These are phyloP conservation scores for Gyrodon lividus DNA, from an alignment of 768 basidiomycete genomes.

Conservation along the genomic window DNA sequence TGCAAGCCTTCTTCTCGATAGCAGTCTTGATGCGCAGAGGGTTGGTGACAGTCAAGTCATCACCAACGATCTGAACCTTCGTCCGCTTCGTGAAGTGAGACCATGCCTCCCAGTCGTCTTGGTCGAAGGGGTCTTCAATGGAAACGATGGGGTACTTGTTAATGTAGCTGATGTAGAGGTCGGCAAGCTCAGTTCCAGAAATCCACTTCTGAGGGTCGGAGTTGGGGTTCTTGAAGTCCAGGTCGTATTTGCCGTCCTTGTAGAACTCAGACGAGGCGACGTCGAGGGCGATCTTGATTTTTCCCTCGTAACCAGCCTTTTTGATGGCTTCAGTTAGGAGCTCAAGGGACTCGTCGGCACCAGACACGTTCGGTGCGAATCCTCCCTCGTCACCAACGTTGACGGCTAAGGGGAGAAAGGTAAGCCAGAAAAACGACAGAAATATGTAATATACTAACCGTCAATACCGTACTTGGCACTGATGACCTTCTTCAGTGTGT, in stretches of 20 bases:
- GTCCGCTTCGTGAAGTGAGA: conserved; percentile 79
- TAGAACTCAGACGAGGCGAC: conserved; percentile 99
- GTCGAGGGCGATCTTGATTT: conserved; percentile 98
- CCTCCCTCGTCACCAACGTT: conserved; percentile 99
- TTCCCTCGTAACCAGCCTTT: conserved; percentile 97
- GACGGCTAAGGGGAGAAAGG: conserved; percentile 58
- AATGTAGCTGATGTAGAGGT: conserved; percentile 82
- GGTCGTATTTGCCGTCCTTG: conserved; percentile 99
- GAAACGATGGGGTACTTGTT: conserved; percentile 96
- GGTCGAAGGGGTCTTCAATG: conserved; percentile 98
- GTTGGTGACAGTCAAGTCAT: conserved; percentile 98
- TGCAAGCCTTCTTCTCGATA: conserved; percentile 99
- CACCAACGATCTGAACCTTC: conserved; percentile 89
- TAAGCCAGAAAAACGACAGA: not conserved
- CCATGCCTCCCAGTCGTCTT: conserved; percentile 99
- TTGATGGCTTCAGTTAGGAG: conserved; percentile 94
- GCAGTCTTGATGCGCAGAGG: conserved; percentile 96
- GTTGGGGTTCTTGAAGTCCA: conserved; percentile 99
- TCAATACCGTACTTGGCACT: conserved; percentile 99
- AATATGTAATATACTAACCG: conserved; percentile 48
- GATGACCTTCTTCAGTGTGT: conserved; percentile 98
- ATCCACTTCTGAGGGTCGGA: conserved; percentile 98
- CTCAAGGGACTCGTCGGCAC: conserved; percentile 97
- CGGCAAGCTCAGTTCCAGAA: conserved; percentile 87
- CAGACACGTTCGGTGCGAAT: conserved; percentile 96